Percentiles rank a stretch among this genome's conserved stretches.
These are phyloP conservation scores for Abelmoschus esculentus DNA, from an alignment of 345 rosid species.

Conservation along the genomic window DNA sequence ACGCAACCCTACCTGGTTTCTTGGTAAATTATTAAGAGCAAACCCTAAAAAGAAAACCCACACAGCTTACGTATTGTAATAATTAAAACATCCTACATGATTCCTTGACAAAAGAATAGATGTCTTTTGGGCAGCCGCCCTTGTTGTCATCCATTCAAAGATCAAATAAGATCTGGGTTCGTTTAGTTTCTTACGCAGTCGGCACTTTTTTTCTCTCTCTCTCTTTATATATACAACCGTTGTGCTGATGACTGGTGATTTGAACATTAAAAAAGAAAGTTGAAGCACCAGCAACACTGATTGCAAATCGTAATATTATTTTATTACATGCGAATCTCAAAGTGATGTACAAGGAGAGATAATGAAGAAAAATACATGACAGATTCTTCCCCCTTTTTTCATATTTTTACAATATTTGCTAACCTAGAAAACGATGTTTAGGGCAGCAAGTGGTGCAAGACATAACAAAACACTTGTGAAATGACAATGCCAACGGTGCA, in stretches of 20 bases:
- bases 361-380: background rate
- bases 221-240: background rate
- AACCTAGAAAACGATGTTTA: background rate
- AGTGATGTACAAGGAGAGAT: background rate
- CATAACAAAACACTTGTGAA: background rate
- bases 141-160: conserved; percentile 7
- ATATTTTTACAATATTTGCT: background rate
- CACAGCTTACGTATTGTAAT: background rate
- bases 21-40: background rate
- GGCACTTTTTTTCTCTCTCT: background rate
- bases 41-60: background rate
- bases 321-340: background rate
- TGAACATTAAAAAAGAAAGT: background rate
- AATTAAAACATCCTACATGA: background rate
- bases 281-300: background rate
- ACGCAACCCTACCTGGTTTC: background rate
- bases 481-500: background rate
- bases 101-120: background rate
- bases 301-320: background rate
- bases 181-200: background rate
- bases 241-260: conserved; percentile 4
- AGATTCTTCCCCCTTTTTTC: background rate
- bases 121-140: background rate
- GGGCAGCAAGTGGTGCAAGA: conserved; percentile 11
- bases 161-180: background rate